These are phyloP conservation scores for Crucibulum laeve DNA, from an alignment of 768 basidiomycete species.

Conservation along the genomic window DNA sequence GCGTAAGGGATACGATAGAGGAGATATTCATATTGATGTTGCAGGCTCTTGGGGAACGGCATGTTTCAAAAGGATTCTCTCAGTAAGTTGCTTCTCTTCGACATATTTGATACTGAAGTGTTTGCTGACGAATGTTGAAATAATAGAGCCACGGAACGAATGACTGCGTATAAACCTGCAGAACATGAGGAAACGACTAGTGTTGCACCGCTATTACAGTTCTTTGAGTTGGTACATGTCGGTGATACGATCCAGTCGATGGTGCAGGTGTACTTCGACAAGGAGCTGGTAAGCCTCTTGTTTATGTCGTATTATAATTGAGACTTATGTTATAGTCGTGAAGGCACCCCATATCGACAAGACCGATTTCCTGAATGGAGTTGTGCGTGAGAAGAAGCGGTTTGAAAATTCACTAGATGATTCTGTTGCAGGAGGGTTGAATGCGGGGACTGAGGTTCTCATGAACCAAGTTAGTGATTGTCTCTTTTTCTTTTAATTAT, in stretches of 20 bases:
- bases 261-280: slow-evolving; percentile 98
- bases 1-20: slow-evolving; percentile 90
- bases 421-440: slow-evolving; percentile 88
- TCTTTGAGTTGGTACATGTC: slow-evolving; percentile 95
- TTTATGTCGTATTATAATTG: neutral
- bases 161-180: slow-evolving; percentile 85
- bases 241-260: slow-evolving; percentile 98
- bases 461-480: slow-evolving; percentile 76
- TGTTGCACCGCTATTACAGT: slow-evolving; percentile 92
- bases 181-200: slow-evolving; percentile 78
- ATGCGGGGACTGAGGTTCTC: slow-evolving; percentile 91
- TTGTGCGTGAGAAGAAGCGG: slow-evolving; percentile 93
- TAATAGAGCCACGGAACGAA: slow-evolving; percentile 79
- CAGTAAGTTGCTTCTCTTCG: slow-evolving; percentile 40
- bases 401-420: slow-evolving; percentile 94
- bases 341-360: slow-evolving; percentile 87
- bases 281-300: slow-evolving; percentile 66
- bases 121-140: slow-evolving; percentile 1
- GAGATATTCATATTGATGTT: slow-evolving; percentile 88
- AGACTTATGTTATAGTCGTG: slow-evolving; percentile 2
- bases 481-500: slow-evolving; percentile 1
- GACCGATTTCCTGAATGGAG: slow-evolving; percentile 89
- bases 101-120: slow-evolving; percentile 10
- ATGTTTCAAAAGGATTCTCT: slow-evolving; percentile 77
- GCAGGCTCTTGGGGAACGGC: slow-evolving; percentile 70